A percentile compares a stretch with the other conserved stretches of the same genome.
Conservation (phyloP, 768 basidiomycete genomes). For the Hericium alpestre region DNA sequence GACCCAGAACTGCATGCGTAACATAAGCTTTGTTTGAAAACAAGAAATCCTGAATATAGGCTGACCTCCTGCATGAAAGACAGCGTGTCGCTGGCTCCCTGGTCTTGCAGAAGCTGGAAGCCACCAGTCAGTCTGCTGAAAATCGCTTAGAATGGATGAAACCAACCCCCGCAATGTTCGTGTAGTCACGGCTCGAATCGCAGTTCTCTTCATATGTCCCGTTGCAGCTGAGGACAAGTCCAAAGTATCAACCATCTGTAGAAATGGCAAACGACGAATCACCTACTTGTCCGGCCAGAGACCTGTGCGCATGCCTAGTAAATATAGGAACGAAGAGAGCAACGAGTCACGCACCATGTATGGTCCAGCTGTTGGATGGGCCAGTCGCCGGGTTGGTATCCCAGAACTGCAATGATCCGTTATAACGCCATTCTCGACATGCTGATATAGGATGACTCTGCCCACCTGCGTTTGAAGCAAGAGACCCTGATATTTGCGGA, state of each 20-base stretch:
- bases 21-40: background rate
- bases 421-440: background rate
- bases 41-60: background rate
- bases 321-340: no score
- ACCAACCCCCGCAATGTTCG: conserved; percentile 29
- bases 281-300: conserved; percentile 58
- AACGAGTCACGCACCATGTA: conserved; percentile 42
- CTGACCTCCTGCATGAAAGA: conserved; percentile 38
- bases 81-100: conserved; percentile 50
- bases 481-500: conserved; percentile 35
- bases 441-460: background rate
- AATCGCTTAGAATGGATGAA: background rate
- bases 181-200: conserved; percentile 36
- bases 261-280: background rate
- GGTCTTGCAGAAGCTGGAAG: conserved; percentile 40
- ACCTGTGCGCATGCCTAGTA: conserved; percentile 24
- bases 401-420: conserved; percentile 48
- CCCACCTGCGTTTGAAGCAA: conserved; percentile 45
- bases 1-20: conserved; percentile 45
- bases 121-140: background rate
- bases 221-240: conserved; percentile 39
- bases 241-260: background rate
- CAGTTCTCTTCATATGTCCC: conserved; percentile 24
- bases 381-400: conserved; percentile 55
- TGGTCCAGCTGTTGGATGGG: conserved; percentile 61